These are phyloP conservation scores for Aspergillus nidulans DNA, from an alignment of 495 filamentous ascomycete species.

Conservation along the genomic window DNA sequence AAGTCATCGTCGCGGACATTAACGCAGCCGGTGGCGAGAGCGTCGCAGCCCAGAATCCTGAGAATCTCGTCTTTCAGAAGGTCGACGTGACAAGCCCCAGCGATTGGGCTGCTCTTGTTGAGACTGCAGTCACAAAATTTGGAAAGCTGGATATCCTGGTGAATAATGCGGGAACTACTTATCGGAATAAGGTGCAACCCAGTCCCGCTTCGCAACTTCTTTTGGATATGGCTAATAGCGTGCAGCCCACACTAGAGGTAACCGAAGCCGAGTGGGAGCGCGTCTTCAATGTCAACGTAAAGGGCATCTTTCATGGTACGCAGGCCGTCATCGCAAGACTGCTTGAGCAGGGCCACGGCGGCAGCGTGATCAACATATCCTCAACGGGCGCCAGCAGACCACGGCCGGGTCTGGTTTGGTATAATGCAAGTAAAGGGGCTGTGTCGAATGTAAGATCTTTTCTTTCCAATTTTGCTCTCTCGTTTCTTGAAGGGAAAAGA, in stretches of 20 bases:
- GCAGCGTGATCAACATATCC: constrained; percentile 62
- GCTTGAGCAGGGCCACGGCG: constrained; percentile 52
- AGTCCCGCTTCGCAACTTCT: background rate
- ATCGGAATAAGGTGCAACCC: constrained; percentile 57
- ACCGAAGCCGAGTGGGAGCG: constrained; percentile 64
- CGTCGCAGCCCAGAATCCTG: constrained; percentile 38
- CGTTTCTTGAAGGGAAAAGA: background rate
- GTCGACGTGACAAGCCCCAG: constrained; percentile 47
- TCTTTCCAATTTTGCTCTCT: background rate
- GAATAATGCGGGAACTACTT: constrained; percentile 70
- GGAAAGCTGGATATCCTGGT: constrained; percentile 55
- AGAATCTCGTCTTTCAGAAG: constrained; percentile 40
- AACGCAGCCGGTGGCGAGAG: constrained; percentile 48
- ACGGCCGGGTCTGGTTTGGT: constrained; percentile 55
- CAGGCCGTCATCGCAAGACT: constrained; percentile 47
- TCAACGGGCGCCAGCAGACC: constrained; percentile 60
- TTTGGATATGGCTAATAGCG: background rate
- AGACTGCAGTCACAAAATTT: constrained; percentile 42
- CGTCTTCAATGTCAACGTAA: constrained; percentile 62
- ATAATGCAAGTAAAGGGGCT: constrained; percentile 64
- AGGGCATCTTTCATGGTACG: constrained; percentile 55
- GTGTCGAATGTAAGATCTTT: constrained; percentile 52
- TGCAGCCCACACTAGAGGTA: constrained; percentile 54
- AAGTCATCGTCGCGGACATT: constrained; percentile 57
- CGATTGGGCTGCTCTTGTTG: constrained; percentile 48